phyloP scores from a whole-genome alignment of 2,329 filamentous ascomycete genomes.

The Purpureocillium lavendulum region DNA sequence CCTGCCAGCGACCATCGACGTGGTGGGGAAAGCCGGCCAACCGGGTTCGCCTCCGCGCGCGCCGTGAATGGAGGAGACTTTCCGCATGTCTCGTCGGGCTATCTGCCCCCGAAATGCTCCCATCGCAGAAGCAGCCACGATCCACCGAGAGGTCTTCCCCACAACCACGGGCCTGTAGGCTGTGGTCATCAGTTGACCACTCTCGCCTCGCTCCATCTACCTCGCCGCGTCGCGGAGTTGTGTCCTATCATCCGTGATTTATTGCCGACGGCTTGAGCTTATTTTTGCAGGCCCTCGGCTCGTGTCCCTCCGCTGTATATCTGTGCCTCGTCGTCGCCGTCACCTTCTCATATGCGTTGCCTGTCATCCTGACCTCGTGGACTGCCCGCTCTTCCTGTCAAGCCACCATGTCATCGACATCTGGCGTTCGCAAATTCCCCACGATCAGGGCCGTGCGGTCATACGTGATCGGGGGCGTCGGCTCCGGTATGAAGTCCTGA shows the following conservation, averaged over 20 bases:
- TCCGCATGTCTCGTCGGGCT: no score
- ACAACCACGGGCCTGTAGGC: no score
- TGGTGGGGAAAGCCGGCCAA: no score
- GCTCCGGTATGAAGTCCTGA: constrained; percentile 16
- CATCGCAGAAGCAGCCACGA: no score
- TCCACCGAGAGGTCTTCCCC: no score
- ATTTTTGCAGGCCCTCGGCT: background rate
- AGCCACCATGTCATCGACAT: background rate
- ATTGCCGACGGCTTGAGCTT: background rate
- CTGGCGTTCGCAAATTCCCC: constrained; percentile 49
- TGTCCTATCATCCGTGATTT: background rate
- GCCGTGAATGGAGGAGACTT: no score
- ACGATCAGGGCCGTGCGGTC: constrained; percentile 69
- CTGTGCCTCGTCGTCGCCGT: background rate
- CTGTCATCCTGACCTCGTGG: background rate
- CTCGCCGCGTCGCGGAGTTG: background rate
- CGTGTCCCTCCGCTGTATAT: background rate
- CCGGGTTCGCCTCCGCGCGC: no score
- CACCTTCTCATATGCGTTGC: background rate
- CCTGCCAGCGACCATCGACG: no score
- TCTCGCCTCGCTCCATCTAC: no score
- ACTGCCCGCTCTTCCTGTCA: no score
- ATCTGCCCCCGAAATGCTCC: no score
- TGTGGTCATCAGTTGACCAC: no score
- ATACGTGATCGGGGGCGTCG: constrained; percentile 48